phyloP scores from a whole-genome alignment of 495 filamentous ascomycete genomes.

The Penicillium paradoxum region DNA sequence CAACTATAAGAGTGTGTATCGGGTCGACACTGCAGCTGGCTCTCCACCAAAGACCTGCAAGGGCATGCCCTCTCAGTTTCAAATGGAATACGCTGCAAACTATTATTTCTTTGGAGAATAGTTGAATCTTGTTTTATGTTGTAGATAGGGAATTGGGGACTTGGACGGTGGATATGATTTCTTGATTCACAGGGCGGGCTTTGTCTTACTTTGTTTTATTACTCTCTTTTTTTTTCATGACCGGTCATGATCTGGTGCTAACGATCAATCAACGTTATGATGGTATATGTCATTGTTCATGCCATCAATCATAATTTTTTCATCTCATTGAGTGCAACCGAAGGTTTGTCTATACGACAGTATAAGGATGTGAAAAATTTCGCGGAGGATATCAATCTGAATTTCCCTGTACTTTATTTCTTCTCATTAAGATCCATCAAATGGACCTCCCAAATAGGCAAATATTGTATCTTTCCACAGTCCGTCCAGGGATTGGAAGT shows the following conservation, averaged over 20 bases:
- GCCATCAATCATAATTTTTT: no score
- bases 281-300: neutral
- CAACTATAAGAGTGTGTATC: slow-evolving; percentile 68
- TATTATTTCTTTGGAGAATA: slow-evolving; percentile 55
- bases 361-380: no score
- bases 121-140: slow-evolving; percentile 17
- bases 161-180: neutral
- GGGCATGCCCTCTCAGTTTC: slow-evolving; percentile 56
- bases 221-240: neutral
- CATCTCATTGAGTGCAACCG: no score
- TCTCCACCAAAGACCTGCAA: slow-evolving; percentile 69
- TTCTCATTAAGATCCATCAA: no score
- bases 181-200: neutral
- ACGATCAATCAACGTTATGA: neutral
- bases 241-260: neutral
- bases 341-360: no score
- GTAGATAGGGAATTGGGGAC: neutral
- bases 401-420: no score
- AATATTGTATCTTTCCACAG: neutral
- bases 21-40: slow-evolving; percentile 83
- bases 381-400: no score
- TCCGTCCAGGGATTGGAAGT: neutral
- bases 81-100: slow-evolving; percentile 76
- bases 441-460: no score
- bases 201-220: slow-evolving; percentile 1